phyloP scores from a whole-genome alignment of 352 stramenopile genomes.

The Globisporangium solare region DNA sequence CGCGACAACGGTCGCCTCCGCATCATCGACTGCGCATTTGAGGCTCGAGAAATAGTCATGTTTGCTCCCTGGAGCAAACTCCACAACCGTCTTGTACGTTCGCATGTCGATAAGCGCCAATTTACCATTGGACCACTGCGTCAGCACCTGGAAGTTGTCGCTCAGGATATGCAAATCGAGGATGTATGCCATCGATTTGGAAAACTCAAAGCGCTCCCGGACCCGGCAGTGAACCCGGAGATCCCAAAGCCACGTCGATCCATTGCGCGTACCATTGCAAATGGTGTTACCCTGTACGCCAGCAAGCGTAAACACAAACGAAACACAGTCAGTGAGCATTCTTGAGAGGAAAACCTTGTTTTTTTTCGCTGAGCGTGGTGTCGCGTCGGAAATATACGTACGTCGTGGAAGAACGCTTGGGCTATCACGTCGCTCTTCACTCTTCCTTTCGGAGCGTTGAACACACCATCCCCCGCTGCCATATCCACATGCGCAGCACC shows the following conservation, averaged over 20 bases:
- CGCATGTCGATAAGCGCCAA: constrained; percentile 46
- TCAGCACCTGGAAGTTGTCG: constrained; percentile 31
- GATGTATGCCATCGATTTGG: constrained; percentile 24
- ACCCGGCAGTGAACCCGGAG: constrained; percentile 20
- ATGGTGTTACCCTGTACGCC: constrained; percentile 28
- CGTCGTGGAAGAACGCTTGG: constrained; percentile 30
- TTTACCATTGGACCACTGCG: constrained; percentile 41
- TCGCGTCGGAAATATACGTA: neutral
- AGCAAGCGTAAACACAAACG: neutral
- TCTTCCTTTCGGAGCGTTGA: constrained; percentile 20
- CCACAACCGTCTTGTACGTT: constrained; percentile 28
- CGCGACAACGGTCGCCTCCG: constrained; percentile 34
- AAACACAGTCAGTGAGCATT: neutral
- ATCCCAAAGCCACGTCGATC: constrained; percentile 48
- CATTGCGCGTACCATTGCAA: constrained; percentile 44
- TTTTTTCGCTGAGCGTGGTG: too few species aligned
- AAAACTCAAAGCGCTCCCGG: constrained; percentile 10
- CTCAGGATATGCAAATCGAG: constrained; percentile 36
- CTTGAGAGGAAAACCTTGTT: too few species aligned
- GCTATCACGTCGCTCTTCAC: constrained; percentile 37
- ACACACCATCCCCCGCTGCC: constrained; percentile 6
- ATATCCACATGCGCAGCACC: too few species aligned
- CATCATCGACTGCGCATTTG: constrained; percentile 25
- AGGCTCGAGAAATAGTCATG: constrained; percentile 27
- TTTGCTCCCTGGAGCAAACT: constrained; percentile 20